Conservation (phyloP, 2,329 filamentous ascomycete species). For the Pseudogymnoascus sp. region DNA sequence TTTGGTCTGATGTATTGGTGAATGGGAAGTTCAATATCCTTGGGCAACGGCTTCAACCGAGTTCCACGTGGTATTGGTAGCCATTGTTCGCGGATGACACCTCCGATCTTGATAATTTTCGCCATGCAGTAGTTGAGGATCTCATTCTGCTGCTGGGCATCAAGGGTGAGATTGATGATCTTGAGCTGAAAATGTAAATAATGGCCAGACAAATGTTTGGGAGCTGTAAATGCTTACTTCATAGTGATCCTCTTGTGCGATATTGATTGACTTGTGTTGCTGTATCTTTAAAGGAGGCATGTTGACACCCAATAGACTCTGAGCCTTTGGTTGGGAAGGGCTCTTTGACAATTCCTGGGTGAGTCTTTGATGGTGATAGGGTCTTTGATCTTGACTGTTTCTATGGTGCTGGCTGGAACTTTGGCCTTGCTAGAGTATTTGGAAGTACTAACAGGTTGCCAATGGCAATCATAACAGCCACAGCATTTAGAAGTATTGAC, state of each 20-base stretch:
- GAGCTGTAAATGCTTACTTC: not conserved
- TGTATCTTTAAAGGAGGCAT: not conserved
- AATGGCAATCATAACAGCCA: not conserved
- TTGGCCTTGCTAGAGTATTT: not conserved
- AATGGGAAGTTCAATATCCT: not conserved
- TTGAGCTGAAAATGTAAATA: not conserved
- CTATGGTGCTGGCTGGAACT: not conserved
- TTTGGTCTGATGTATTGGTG: not conserved
- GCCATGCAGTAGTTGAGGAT: not conserved
- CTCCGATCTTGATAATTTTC: conserved; percentile 4
- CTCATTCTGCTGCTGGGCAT: not conserved
- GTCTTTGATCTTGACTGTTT: no score
- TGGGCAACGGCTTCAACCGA: not conserved
- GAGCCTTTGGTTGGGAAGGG: not conserved
- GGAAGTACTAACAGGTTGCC: not conserved
- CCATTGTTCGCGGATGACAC: not conserved
- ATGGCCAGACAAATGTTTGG: not conserved
- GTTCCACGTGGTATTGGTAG: not conserved
- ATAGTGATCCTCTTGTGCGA: not conserved
- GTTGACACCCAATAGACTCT: not conserved
- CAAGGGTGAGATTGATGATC: not conserved
- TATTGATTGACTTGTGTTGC: not conserved
- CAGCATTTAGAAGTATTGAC: not conserved
- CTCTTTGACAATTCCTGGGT: not conserved
- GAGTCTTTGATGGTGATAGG: not conserved